Base-by-base conservation (phyloP, 2,329 filamentous ascomycete genomes). In the Colletotrichum camelliae region DNA sequence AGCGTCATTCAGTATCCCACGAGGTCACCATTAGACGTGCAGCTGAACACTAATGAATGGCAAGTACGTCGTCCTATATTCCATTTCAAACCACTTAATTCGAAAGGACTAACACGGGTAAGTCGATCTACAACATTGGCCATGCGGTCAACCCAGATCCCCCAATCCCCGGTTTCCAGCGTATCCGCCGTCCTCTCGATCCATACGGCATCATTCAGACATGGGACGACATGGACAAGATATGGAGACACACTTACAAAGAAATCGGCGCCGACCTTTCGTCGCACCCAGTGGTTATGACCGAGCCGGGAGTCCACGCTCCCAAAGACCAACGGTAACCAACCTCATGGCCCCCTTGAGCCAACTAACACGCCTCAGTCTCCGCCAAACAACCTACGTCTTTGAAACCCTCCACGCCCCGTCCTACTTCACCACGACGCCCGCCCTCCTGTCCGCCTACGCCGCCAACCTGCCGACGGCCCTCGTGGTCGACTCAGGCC, bases 401-500 rank as follows among this genome's bases (percentile, higher is more conserved):
- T 68, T 72, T 29, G 70, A 72, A 15, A 55, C 16, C 3, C 37
- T 72, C 55, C 21, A 43, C 12, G 70, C 64, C 29, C 55, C 64
- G n/a, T 52, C 64, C 3, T 68, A 68, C 55, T 55, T 68, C 16
- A 52, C 69, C 7, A 13, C 69, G 4, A 18, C 24, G 24, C 61
- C 69, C 7, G 69, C 48, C 6, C 31, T 72, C 13, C n/a, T 72
- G 1, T 39, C 69, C 1, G 35, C 69, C 18, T 72, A 72, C 55
- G 70, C 70, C 35, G 70, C 64, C 29, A 72, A 72, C 55, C 70
- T 61, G 35, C 29, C 70, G 10, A 68, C 37, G n/a, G 13, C 70
- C 15, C 70, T 72, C 7, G 70, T 72, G n/a, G 12, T 69, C n/a
- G 70, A 61, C 64, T 72, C 70, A 1, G 55, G 64, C 37, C 55